These are phyloP conservation scores for Hypoxylon sp. DNA, from an alignment of 2,329 filamentous ascomycete species.

Conservation along the genomic window DNA sequence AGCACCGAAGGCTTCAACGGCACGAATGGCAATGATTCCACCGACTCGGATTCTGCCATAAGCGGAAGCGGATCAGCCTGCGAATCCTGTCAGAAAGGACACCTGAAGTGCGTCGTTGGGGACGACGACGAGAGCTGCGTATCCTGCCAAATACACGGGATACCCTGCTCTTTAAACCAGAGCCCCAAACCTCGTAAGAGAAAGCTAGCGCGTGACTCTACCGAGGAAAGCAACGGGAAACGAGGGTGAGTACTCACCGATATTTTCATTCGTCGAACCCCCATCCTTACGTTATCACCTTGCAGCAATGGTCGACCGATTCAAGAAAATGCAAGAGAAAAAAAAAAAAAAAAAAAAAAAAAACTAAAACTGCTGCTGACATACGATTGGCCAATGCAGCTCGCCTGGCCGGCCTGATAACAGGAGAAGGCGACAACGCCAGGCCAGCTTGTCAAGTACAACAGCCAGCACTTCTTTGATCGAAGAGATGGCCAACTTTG, in stretches of 20 bases:
- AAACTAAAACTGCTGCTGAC: no score
- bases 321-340: slow-evolving; percentile 21
- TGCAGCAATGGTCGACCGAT: slow-evolving; percentile 38
- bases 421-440: slow-evolving; percentile 60
- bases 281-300: slow-evolving; percentile 44
- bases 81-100: slow-evolving; percentile 77
- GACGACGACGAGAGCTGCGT: slow-evolving; percentile 79
- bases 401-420: slow-evolving; percentile 65
- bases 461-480: slow-evolving; percentile 69
- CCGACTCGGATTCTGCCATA: slow-evolving; percentile 55
- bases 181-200: slow-evolving; percentile 82
- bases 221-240: slow-evolving; percentile 68
- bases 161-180: slow-evolving; percentile 80
- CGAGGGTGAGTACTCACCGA: slow-evolving; percentile 68
- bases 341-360: no score
- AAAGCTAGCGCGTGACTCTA: slow-evolving; percentile 72
- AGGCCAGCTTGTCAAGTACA: slow-evolving; percentile 67
- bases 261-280: slow-evolving; percentile 40
- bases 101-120: slow-evolving; percentile 76
- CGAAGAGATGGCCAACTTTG: slow-evolving; percentile 75
- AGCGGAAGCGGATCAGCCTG: slow-evolving; percentile 64
- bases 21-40: slow-evolving; percentile 61
- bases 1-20: slow-evolving; percentile 60
- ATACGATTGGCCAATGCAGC: slow-evolving; percentile 59
- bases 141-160: slow-evolving; percentile 78